Evolutionary conservation across 768 basidiomycete genomes (phyloP).

Genomic region (Arthromyces matolae): DNA sequence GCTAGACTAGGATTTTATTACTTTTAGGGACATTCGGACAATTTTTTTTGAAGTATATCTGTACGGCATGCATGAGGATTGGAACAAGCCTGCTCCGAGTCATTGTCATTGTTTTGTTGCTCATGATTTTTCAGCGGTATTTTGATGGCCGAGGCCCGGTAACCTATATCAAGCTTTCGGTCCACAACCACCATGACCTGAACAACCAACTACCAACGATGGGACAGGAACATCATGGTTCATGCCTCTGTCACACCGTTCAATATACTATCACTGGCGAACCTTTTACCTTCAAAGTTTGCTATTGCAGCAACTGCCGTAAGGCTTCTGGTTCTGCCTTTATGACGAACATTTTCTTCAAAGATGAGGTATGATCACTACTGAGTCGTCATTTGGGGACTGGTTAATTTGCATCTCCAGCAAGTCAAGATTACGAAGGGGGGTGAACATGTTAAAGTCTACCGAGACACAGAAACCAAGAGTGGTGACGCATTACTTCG

Average conservation of each 20-base stretch:
- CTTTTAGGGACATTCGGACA: too few species aligned
- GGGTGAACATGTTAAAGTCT: constrained; percentile 24
- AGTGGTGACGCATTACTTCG: constrained; percentile 28
- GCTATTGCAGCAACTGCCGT: constrained; percentile 42
- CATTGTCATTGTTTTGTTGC: too few species aligned
- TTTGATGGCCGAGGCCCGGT: too few species aligned
- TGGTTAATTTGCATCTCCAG: constrained; percentile 20
- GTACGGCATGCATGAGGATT: too few species aligned
- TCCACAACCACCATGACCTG: too few species aligned
- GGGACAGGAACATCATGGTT: constrained; percentile 27
- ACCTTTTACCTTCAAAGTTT: constrained; percentile 35
- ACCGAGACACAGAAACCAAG: constrained; percentile 26
- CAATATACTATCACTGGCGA: constrained; percentile 33
- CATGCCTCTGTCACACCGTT: constrained; percentile 36
- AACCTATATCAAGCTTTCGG: too few species aligned
- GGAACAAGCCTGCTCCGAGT: too few species aligned
- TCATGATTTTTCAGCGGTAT: too few species aligned
- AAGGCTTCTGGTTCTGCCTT: constrained; percentile 40
- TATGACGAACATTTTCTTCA: constrained; percentile 36
- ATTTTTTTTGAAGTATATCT: too few species aligned
- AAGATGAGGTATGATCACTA: constrained; percentile 25
- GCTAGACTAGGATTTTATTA: neutral
- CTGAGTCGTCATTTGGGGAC: neutral
- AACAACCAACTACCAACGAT: too few species aligned
- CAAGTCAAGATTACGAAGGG: constrained; percentile 26